Evolutionary conservation across 2,329 filamentous ascomycete species (phyloP), one percentile per base, ranked within the genome.

Genomic region (Trichoderma sp.): DNA sequence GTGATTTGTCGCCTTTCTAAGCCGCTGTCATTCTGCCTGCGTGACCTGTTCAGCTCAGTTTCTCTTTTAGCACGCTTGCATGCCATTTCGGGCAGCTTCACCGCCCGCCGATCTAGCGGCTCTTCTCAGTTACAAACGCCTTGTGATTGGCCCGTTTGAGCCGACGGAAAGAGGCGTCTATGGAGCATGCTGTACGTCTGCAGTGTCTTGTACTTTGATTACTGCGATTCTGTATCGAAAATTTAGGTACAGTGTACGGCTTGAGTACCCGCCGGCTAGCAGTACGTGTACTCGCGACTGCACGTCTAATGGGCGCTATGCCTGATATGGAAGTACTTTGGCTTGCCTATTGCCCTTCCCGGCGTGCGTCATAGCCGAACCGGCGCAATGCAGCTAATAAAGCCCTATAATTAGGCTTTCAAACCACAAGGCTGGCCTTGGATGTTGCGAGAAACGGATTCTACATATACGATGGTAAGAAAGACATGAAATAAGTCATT

Each of bases 41-140:
- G 52, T 49, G 60, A 54, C 60, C 61, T 56, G 30, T 5, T 46
- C 52, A 66, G 63, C 52, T 66, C 52, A 58, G 37, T 37, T 34
- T 24, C 61, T 65, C 52, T 56, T 56, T 65, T 37, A 30, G 52
- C 52, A 21, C 63, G 59, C 28, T 26, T 60, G 65, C 65, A 59
- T 68, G 58, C 56, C 66, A 63, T 43, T 28, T 58, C 26, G 46
- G 58, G 66, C 49, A 61, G 66, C 66, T 68, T 68, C 66, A 68
- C 66, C 66, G 66, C 66, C 66, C 66, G 66, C 66, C 24, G 66
- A 55, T 65, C 61, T 54, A 37, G 32, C 55, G 46, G n/a, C 46
- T 24, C 16, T n/a, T 30, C 54, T 43, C 54, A 58, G 52, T 66
- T 66, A 49, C 63, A 49, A 37, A 59, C 66, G 49, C 26, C 21